Evolutionary conservation across 257 asterid species (phyloP), one percentile per base, ranked within the genome.

Genomic region (Nemophila menziesii): DNA sequence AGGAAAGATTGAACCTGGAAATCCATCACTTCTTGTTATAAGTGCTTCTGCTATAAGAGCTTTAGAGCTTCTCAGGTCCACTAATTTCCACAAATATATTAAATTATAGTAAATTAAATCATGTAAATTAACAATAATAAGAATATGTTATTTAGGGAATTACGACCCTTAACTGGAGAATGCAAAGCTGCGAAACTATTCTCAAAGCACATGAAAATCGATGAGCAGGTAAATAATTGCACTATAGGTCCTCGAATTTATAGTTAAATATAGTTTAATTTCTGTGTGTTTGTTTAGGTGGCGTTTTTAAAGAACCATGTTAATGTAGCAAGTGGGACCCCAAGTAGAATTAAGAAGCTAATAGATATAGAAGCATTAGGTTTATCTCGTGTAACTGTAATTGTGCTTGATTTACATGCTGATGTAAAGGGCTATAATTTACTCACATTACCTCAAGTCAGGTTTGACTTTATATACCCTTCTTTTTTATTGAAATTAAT

Each of bases 181-280:
- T 90, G 98, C 58, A 95, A 65, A 52, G 81, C 98, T 60, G 98
- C 92, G 39, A 90, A 85, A 73, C 72, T 90, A 42, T 90, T 90
- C 69, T 74, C 98, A 16, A 90, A 90, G 82, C 98, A 90, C 57
- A 85, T 90, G 87, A 90, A 90, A 81, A 49, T 90, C 65, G 94
- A 81, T 57, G 98, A 90, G 73, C 98, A 90, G 98, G 98, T 89
- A 54, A 19, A 8, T 40, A 3, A 8, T n/a, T 0, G 9, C 3
- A n/a, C 7, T 4, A 4, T 20, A 4, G 8, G 14, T n/a, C 19
- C 14, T 4, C 43, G 14, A n/a, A 3, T 38, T 20, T 38, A 4
- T 11, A 5, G 17, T n/a, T 14, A 2, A 4, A 14, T 9, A 3
- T 38, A 1, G 43, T n/a, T 0, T 29, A n/a, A n/a, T n/a, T n/a